Evolutionary conservation across 2,329 filamentous ascomycete species (phyloP), one percentile per base, ranked within the genome.

Genomic region (Tolypocladium inflatum): DNA sequence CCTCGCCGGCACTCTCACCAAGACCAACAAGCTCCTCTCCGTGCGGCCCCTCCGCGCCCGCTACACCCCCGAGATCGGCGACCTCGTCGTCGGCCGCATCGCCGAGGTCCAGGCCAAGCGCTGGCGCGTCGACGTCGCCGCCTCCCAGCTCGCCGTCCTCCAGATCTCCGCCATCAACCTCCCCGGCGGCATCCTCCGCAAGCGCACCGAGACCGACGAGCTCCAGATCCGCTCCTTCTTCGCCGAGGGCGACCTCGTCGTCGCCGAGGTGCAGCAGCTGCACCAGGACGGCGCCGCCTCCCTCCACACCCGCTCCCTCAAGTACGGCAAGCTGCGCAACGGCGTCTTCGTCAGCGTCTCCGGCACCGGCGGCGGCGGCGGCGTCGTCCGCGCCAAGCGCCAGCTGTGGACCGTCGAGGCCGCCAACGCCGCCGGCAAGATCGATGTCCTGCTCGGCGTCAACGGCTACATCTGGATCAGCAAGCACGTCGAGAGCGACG

Each of bases 181-280:
- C 2, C 94, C 94, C 0, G 94, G 94, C 58, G 94, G 94, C 39
- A 96, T 96, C 63, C 79, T 97, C 66, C 85, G 94, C 59, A 89
- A 93, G 70, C 82, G 94, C 63, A 99, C 94, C 35, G 92, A 93
- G 68, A 95, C 94, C 19, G 94, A 99, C 73, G 94, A 97, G 77
- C 80, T 99, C 67, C 94, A 97, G 74, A 97, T 99, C 73, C 85
- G 94, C 55, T 90, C 86, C n/a, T 99, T 97, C 74, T 97, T 99
- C 76, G 87, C 88, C 57, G 94, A 99, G 74, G 94, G 94, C 15
- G 94, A 99, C 71, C 76, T 99, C 56, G 78, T 99, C 19, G 90
- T 97, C 21, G 94, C 94, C 1, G 94, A 99, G 76, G 94, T 99
- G 57, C 94, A 99, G 80, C 84, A 85, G 65, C 79, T 99, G 57